Base-by-base conservation (phyloP, 352 stramenopile genomes). In the Pythium grandisporangium region DNA sequence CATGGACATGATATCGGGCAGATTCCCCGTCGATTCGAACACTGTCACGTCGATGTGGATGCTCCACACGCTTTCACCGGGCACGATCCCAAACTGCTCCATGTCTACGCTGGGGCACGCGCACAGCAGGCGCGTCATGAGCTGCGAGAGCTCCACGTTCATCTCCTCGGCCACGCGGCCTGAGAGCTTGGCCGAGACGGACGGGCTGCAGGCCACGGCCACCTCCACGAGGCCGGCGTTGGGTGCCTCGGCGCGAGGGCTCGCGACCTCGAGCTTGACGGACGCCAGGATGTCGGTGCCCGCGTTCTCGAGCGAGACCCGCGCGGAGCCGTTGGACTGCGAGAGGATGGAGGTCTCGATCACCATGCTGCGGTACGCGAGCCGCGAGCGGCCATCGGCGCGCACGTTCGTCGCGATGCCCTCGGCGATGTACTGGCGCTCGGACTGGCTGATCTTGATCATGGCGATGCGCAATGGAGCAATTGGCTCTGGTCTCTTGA, bases 241-340 rank as follows among this genome's bases (percentile, higher is more conserved):
- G 1, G 74, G 74, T 4, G 64, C 55, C 34, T 78, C 61, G 16
- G 69, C 59, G 30, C 57, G 46, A 10, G 70, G 71, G 30, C 55
- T 17, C n/a, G 62, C 48, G 12, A 87, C 71, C 36, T 90, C 74
- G 26, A 90, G 55, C 54, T 90, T 90, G 29, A 90, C 71, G 32
- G 70, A 85, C 19, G 77, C 77, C 34, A 90, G 45, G 19, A 90
- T 65, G 50, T 90, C 77, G 5, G 74, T 90, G 36, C 71, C 74
- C 5, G 66, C 67, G 29, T 67, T 59, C 34, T 75, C 69, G 5
- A 89, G 52, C 27, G 69, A 85, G 22, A 80, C 72, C 23, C 77
- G 69, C 45, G 73, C 72, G 37, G 77, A 90, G 23, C 74, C 77
- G 49, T 90, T 84, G 35, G 73, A 86, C 60, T 91, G 77, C 40